Evolutionary conservation across 2,329 filamentous ascomycete genomes (phyloP), one percentile per base, ranked within the genome.

Genomic region (Tothia fuscella): DNA sequence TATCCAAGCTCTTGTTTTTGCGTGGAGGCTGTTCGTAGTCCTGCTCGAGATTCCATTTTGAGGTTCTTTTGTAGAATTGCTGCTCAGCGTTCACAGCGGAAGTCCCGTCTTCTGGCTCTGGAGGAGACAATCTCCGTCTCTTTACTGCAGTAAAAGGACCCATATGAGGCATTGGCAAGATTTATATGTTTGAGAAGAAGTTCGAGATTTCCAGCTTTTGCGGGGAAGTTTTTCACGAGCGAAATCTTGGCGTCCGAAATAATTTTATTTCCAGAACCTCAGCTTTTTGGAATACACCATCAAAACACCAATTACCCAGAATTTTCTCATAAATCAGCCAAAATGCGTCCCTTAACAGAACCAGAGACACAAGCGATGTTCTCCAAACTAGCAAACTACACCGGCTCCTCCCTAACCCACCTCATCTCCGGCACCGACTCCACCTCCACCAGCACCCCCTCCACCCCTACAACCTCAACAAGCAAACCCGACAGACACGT

Each of bases 311-410:
- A 40, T 45, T 48, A 49, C 48, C 20, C 9, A n/a, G n/a, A n/a
- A n/a, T n/a, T 22, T 22, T 25, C 9, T 34, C 31, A 34, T 34
- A 24, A 39, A 38, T 33, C 12, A 26, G 22, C 20, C 22, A 74
- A 53, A 35, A 93, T 93, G 85, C 76, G 86, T 43, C 76, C 81
- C 40, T 76, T 94, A 50, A 91, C 86, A 43, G 86, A 86, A 61
- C 63, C 69, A 56, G 82, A 87, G 65, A 83, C 80, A 45, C 77
- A 79, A 60, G 83, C 82, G 2, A 77, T 95, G 53, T 93, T 95
- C 63, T 76, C 80, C 52, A 94, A 96, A 69, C 77, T 98, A 30
- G 91, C 91, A 45, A 84, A 87, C 62, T 98, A 96, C 69, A 91
- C 84, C 19, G 87, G 88, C 51, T 76, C 75, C 53, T 88, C 83